A percentile compares a stretch with the other conserved stretches of the same genome.
These are phyloP conservation scores for Nevesoporus exiguus DNA, from an alignment of 768 basidiomycete genomes.

Conservation along the genomic window DNA sequence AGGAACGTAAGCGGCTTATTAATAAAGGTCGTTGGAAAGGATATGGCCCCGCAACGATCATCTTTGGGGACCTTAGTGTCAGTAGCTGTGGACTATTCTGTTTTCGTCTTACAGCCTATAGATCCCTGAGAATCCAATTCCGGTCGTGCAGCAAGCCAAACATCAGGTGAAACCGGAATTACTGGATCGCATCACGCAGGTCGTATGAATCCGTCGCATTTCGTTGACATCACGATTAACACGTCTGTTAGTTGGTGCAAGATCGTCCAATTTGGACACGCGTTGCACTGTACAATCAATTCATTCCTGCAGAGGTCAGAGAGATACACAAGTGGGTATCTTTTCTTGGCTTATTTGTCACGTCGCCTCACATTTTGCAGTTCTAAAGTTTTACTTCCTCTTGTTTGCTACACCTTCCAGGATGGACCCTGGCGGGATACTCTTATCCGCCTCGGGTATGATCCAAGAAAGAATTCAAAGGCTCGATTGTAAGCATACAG, in stretches of 20 bases:
- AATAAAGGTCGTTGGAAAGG: constrained; percentile 87
- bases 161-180: constrained; percentile 53
- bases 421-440: constrained; percentile 96
- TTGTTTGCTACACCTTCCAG: constrained; percentile 83
- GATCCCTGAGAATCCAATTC: constrained; percentile 66
- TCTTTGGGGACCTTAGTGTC: constrained; percentile 57
- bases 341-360: not conserved
- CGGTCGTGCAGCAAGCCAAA: constrained; percentile 58
- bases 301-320: constrained; percentile 61
- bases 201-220: constrained; percentile 17
- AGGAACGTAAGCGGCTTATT: constrained; percentile 79
- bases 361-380: constrained; percentile 38
- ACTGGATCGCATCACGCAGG: constrained; percentile 53
- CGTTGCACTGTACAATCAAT: constrained; percentile 80
- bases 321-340: constrained; percentile 69
- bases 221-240: constrained; percentile 9
- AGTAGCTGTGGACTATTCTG: not conserved
- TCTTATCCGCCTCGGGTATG: constrained; percentile 81
- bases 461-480: constrained; percentile 71
- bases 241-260: constrained; percentile 55
- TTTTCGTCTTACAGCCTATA: constrained; percentile 23
- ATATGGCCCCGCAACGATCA: constrained; percentile 68
- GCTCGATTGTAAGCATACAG: constrained; percentile 66
- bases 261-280: constrained; percentile 88
- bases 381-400: constrained; percentile 75